A percentile compares a stretch with the other conserved stretches of the same genome.
Conservation (phyloP, 257 asterid genomes). For the Nicotiana attenuata region DNA sequence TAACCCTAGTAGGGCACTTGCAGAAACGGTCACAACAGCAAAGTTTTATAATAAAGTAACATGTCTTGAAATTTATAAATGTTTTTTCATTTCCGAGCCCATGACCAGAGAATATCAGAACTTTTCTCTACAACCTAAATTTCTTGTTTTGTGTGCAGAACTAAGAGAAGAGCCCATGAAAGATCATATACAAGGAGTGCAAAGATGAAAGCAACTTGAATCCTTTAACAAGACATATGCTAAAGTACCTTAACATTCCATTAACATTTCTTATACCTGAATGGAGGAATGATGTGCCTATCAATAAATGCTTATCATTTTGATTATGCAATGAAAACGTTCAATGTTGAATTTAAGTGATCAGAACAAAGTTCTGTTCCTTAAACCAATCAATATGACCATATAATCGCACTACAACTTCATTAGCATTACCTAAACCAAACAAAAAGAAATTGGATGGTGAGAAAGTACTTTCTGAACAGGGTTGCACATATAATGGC, state of each 20-base stretch:
- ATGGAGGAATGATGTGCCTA: not conserved
- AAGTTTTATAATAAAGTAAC: not conserved
- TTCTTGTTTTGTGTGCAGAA: conserved; percentile 4
- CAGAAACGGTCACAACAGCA: not conserved
- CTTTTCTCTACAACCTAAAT: not conserved
- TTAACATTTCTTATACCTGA: not conserved
- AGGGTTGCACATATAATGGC: not conserved
- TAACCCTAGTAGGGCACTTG: not conserved
- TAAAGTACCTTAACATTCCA: not conserved
- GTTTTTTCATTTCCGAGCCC: not conserved
- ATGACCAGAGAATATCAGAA: not conserved
- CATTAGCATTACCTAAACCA: not conserved
- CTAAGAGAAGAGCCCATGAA: not conserved
- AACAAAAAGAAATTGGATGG: not conserved
- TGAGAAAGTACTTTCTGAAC: not conserved
- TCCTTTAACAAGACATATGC: not conserved
- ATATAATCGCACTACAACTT: not conserved
- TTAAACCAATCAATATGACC: not conserved
- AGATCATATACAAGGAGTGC: not conserved
- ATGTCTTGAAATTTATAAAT: not conserved
- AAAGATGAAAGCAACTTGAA: conserved; percentile 5
- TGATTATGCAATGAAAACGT: not conserved
- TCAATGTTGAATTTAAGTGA: not conserved
- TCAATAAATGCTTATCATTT: not conserved
- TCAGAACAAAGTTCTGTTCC: not conserved